These are phyloP conservation scores for Acanthamoeba royreba DNA, from an alignment of 208 protist genomes.

Conservation along the genomic window DNA sequence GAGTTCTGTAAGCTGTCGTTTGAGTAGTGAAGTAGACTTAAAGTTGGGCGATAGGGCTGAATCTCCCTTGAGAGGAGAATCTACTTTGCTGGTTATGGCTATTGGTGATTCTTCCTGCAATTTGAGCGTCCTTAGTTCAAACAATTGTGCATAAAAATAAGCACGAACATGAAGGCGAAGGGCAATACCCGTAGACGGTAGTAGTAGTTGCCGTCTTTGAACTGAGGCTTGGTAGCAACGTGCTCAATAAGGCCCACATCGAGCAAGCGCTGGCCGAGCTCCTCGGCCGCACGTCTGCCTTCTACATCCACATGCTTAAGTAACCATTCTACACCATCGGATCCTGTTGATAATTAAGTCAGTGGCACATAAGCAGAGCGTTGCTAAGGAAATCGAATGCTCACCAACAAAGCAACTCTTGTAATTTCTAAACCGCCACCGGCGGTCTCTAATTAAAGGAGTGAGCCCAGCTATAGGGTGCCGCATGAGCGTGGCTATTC, in stretches of 20 bases:
- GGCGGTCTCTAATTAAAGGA: not conserved
- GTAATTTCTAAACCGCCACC: constrained; percentile 34
- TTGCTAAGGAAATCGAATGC: not conserved
- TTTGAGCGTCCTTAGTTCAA: too few species aligned
- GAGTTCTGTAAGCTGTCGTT: too few species aligned
- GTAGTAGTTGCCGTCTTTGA: constrained; percentile 20
- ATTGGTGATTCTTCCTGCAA: too few species aligned
- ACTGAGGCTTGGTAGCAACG: not conserved
- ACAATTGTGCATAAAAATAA: too few species aligned
- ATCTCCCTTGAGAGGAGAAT: too few species aligned
- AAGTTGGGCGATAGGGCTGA: too few species aligned
- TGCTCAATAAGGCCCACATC: not conserved
- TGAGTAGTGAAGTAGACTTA: too few species aligned
- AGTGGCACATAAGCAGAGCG: not conserved
- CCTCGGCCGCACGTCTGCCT: not conserved
- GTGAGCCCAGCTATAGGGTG: not conserved
- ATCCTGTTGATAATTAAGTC: not conserved
- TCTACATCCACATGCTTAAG: not conserved
- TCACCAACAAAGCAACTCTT: constrained; percentile 40
- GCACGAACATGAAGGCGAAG: too few species aligned
- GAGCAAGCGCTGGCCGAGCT: not conserved
- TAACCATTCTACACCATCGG: not conserved
- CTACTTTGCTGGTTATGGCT: too few species aligned
- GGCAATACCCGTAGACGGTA: not conserved
- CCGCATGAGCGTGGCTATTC: not conserved